Conservation (phyloP, 2,329 filamentous ascomycete species). For the Xylariaceae sp. region DNA sequence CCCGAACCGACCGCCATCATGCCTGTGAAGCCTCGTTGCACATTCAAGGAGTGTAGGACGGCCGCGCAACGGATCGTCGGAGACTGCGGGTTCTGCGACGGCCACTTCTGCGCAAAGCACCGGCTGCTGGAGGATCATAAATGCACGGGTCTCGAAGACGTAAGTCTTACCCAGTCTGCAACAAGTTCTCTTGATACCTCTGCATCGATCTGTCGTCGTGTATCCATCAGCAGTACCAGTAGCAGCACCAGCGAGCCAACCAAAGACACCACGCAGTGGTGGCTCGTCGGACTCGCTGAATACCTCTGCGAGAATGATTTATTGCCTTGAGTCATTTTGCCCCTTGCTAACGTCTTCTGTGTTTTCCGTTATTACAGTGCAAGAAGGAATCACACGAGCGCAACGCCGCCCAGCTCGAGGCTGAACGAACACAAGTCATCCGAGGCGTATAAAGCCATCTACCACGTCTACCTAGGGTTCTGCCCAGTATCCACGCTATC, state of each 20-base stretch:
- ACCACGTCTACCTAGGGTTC: not conserved
- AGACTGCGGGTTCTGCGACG: slow-evolving; percentile 93
- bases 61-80: slow-evolving; percentile 91
- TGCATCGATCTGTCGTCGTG: not conserved
- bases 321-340: slow-evolving; percentile 34
- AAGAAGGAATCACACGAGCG: slow-evolving; percentile 96
- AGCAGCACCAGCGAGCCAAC: not conserved
- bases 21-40: slow-evolving; percentile 83
- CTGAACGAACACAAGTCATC: slow-evolving; percentile 92
- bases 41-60: slow-evolving; percentile 87
- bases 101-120: slow-evolving; percentile 95
- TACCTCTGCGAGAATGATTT: slow-evolving; percentile 40
- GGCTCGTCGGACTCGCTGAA: slow-evolving; percentile 51
- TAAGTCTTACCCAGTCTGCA: slow-evolving; percentile 53
- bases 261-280: slow-evolving; percentile 41
- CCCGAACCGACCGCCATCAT: slow-evolving; percentile 56
- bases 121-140: slow-evolving; percentile 92
- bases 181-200: not conserved
- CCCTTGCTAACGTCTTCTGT: slow-evolving; percentile 45
- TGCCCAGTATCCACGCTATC: no score
- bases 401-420: slow-evolving; percentile 90
- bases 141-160: slow-evolving; percentile 89
- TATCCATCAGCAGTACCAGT: not conserved
- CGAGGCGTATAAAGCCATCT: slow-evolving; percentile 73
- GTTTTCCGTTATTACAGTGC: slow-evolving; percentile 61